Evolutionary conservation across 768 basidiomycete genomes (phyloP), one percentile per base, ranked within the genome.

Genomic region (Naganishia vaughanmartiniae): DNA sequence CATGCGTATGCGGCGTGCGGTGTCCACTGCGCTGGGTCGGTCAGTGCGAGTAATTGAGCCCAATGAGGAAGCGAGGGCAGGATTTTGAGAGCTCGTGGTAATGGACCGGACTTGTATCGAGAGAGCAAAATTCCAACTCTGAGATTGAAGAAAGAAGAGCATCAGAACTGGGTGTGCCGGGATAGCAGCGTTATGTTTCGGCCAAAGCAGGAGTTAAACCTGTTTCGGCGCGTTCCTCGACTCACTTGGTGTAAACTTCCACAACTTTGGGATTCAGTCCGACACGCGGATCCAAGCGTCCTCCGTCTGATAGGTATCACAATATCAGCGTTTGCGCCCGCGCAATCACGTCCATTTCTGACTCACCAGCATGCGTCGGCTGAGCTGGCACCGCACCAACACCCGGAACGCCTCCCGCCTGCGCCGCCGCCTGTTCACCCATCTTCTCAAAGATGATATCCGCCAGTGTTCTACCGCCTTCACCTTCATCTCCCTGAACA

Each of bases 61-160:
- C 96, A 99, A 71, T 91, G 89, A 3, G 92, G 90, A 30, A 97
- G 87, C 14, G 94, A 90, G 26, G 96, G 96, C 55, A 99, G 90
- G 72, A 99, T 90, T 84, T 99, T 99, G 87, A 99, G 94, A 3
- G 93, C 85, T 83, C 98, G 98, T 34, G 96, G 96, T 0, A 99
- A 86, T 0, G 93, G 89, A 0, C 94, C 94, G 17, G 93, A 93
- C 76, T 90, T 92, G 84, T 99, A 97, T 68, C 89, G 88, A 53
- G 86, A 88, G 36, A 99, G 86, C 72, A 94, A 87, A 70, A 86
- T 82, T 21, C 93, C 96, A 66, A 97, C 86, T 83, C 95, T 97
- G 39, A 34, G 17, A 17, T 33, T 78, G 0, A 31, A 65, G 42
- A 48, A 57, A 17, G 28, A 19, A 24, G n/a, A 53, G 42, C 56